phyloP scores from a whole-genome alignment of 768 basidiomycete species.

The Suillus lakei region DNA sequence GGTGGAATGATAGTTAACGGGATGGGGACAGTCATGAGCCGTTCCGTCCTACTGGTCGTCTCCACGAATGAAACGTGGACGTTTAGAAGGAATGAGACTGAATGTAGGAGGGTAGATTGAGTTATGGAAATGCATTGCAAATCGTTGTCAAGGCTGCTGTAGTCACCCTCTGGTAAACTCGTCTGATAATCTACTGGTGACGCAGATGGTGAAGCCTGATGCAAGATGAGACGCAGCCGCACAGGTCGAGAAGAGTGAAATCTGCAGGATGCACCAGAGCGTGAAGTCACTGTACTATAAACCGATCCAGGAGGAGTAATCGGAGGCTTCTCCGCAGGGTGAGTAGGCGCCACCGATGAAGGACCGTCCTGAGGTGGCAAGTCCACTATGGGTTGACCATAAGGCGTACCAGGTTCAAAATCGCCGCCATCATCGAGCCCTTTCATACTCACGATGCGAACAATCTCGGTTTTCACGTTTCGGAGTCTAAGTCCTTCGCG shows the following conservation, averaged over 20 bases:
- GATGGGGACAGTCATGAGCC: slow-evolving; percentile 63
- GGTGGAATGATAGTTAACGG: slow-evolving; percentile 77
- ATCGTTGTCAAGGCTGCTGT: slow-evolving; percentile 57
- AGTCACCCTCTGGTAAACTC: slow-evolving; percentile 47
- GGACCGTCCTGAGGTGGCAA: slow-evolving; percentile 32
- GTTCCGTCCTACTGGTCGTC: slow-evolving; percentile 68
- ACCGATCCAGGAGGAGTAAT: slow-evolving; percentile 41
- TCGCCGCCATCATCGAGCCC: slow-evolving; percentile 43
- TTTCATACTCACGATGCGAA: slow-evolving; percentile 65
- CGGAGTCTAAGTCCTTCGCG: slow-evolving; percentile 75
- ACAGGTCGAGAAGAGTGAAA: slow-evolving; percentile 81
- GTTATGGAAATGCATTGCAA: slow-evolving; percentile 77
- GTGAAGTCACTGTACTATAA: slow-evolving; percentile 62
- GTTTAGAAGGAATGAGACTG: slow-evolving; percentile 77
- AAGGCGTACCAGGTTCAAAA: background rate
- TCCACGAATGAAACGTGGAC: slow-evolving; percentile 81
- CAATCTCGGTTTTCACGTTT: slow-evolving; percentile 81
- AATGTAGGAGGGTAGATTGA: slow-evolving; percentile 82
- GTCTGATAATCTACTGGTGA: slow-evolving; percentile 53
- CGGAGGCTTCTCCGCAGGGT: slow-evolving; percentile 36
- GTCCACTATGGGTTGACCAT: background rate
- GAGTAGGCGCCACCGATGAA: slow-evolving; percentile 31
- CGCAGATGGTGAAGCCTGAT: slow-evolving; percentile 56
- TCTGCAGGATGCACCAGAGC: slow-evolving; percentile 90
- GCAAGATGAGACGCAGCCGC: slow-evolving; percentile 81